Evolutionary conservation across 768 basidiomycete species (phyloP).

Genomic region (Hirschioporus abietinus): DNA sequence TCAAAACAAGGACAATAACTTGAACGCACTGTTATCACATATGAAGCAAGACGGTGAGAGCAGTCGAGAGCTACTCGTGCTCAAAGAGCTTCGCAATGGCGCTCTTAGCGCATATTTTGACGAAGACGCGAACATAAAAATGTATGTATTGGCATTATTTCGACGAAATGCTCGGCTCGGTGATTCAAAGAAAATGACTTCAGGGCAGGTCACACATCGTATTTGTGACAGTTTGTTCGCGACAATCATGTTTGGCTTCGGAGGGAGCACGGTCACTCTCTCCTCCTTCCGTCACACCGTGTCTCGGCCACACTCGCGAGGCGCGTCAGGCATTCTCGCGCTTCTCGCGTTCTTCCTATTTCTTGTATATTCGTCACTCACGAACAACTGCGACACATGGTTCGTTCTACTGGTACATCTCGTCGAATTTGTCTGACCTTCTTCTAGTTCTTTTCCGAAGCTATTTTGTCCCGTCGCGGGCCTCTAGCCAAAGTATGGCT

Average conservation of each 20-base stretch:
- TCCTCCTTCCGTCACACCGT: neutral
- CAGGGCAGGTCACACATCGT: neutral
- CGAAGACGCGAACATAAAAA: constrained; percentile 12
- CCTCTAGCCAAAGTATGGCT: constrained; percentile 98
- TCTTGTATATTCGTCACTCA: constrained; percentile 13
- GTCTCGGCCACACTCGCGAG: constrained; percentile 2
- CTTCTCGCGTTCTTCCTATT: constrained; percentile 7
- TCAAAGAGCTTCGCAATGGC: neutral
- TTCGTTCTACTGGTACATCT: neutral
- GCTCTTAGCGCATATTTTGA: constrained; percentile 8
- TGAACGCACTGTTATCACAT: neutral
- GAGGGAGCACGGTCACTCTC: neutral
- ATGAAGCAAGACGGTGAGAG: neutral
- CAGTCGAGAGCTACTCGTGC: neutral
- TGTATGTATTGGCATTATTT: neutral
- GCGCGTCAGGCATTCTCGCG: constrained; percentile 1
- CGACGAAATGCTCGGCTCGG: neutral
- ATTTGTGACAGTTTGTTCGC: neutral
- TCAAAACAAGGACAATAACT: neutral
- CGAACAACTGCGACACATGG: constrained; percentile 10
- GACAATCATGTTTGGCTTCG: too few relatives aligned
- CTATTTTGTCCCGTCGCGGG: constrained; percentile 89
- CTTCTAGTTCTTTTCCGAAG: constrained; percentile 85
- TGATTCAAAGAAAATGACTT: neutral
- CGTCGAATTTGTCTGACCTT: constrained; percentile 3